Percentiles rank a stretch among this genome's conserved stretches.
phyloP scores from a whole-genome alignment of 1,284 basidiomycete genomes.

The Cerioporus squamosus region DNA sequence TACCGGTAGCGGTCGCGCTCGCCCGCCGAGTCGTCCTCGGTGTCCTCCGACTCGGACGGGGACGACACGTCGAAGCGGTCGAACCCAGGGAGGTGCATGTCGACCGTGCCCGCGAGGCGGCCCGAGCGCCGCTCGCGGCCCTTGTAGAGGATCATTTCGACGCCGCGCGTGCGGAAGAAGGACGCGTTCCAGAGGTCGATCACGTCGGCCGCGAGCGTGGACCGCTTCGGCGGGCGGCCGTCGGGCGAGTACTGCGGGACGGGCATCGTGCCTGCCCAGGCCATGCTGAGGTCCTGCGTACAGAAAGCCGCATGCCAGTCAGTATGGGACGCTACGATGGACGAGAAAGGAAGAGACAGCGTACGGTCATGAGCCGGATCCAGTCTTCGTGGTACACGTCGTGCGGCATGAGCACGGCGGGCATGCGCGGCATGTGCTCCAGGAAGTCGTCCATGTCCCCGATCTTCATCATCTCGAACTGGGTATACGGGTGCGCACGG shows the following conservation, averaged over 20 bases:
- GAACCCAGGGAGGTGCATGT: slow-evolving; percentile 55
- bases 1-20: slow-evolving; percentile 43
- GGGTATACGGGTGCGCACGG: slow-evolving; percentile 64
- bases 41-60: slow-evolving; percentile 38
- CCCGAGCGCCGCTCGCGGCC: slow-evolving; percentile 77
- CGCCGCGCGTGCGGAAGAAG: slow-evolving; percentile 72
- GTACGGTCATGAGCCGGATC: slow-evolving; percentile 73
- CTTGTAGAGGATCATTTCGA: slow-evolving; percentile 76
- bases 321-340: too few relatives aligned
- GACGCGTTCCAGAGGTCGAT: slow-evolving; percentile 77
- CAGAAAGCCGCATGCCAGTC: not conserved
- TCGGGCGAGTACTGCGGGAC: slow-evolving; percentile 52
- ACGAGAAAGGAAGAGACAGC: slow-evolving; percentile 20
- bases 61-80: slow-evolving; percentile 44
- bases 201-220: slow-evolving; percentile 65
- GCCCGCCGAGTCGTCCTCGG: slow-evolving; percentile 43
- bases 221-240: slow-evolving; percentile 56
- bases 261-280: slow-evolving; percentile 75
- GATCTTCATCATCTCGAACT: slow-evolving; percentile 71
- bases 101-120: slow-evolving; percentile 52
- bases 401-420: slow-evolving; percentile 70
- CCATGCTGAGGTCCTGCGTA: slow-evolving; percentile 65
- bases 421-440: slow-evolving; percentile 69
- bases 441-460: slow-evolving; percentile 76
- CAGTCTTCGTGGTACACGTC: slow-evolving; percentile 79